Base-by-base conservation (phyloP, 306 rosid species). In the Neltuma alba region DNA sequence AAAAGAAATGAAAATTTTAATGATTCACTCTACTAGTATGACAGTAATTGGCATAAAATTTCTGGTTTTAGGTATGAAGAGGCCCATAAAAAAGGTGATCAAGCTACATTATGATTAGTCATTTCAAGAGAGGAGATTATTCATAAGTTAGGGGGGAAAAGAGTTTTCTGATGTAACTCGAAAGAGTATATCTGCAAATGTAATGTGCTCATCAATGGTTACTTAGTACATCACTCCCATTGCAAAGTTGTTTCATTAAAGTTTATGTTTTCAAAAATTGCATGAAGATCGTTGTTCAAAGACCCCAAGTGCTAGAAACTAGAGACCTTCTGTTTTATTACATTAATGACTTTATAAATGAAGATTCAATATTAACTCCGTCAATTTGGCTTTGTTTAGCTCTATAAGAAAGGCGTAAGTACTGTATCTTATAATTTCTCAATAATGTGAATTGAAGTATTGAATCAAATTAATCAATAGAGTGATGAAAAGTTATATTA, bases 81-180 rank as follows among this genome's bases (percentile, higher is more conserved):
- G 31, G 8, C 62, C 31, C 62, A 21, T 21, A 21, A 21, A 16
- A 47, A 55, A 21, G 62, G 4, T 23, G 13, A 55, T 21, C 62
- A 55, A 55, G 62, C 31, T 55, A 9, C 12, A 55, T 55, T 9
- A 9, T 21, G n/a, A n/a, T n/a, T n/a, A n/a, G n/a, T n/a, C n/a
- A n/a, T n/a, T n/a, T 44, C 12, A 44, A 44, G 12, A 16, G 18
- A 44, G 12, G 16, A 44, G 16, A 11, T 44, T 44, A 15, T 47
- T 68, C 58, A 4, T 36, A 28, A 57, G 37, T 67, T 23, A 2
- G 52, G 55, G 31, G 31, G 79, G n/a, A 18, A 18, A 16, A 21
- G 60, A 77, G 50, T 57, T n/a, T 28, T 75, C n/a, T 54, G 80
- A 72, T 79, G 57, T 15, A 83, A 78, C 67, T 57, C 9, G 58